These are phyloP conservation scores for Scheffersomyces amazonensis DNA, from an alignment of 805 yeast genomes.

Conservation along the genomic window DNA sequence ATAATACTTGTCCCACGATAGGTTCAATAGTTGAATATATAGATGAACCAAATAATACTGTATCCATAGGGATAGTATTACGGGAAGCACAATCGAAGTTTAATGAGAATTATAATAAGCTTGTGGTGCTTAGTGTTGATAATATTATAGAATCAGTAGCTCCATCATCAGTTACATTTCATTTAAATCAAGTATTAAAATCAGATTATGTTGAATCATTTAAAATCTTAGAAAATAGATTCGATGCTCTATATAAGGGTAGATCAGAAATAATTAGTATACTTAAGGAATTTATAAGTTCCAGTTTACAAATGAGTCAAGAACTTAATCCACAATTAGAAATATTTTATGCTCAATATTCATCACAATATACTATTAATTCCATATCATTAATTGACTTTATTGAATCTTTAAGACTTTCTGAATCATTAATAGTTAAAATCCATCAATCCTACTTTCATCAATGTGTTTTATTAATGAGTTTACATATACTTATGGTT, in stretches of 20 bases:
- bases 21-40: slow-evolving; percentile 42
- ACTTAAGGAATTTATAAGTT: slow-evolving; percentile 22
- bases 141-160: slow-evolving; percentile 26
- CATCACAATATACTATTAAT: slow-evolving; percentile 10
- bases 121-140: slow-evolving; percentile 27
- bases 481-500: slow-evolving; percentile 23
- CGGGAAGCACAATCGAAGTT: slow-evolving; percentile 28
- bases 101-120: slow-evolving; percentile 27
- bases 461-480: slow-evolving; percentile 26
- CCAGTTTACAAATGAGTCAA: slow-evolving; percentile 10
- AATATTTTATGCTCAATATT: slow-evolving; percentile 20
- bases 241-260: slow-evolving; percentile 13
- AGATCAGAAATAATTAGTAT: slow-evolving; percentile 18
- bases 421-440: slow-evolving; percentile 7
- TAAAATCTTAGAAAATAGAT: slow-evolving; percentile 18
- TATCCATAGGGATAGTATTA: slow-evolving; percentile 36
- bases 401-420: slow-evolving; percentile 11
- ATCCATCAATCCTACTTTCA: slow-evolving; percentile 19
- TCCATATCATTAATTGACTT: slow-evolving; percentile 13
- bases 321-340: slow-evolving; percentile 13
- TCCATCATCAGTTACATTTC: slow-evolving; percentile 29
- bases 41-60: slow-evolving; percentile 10
- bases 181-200: slow-evolving; percentile 22
- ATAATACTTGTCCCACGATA: slow-evolving; percentile 13
- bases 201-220: slow-evolving; percentile 14